Evolutionary conservation across 2,329 filamentous ascomycete genomes (phyloP).

Genomic region (Pyrenochaeta sp.): DNA sequence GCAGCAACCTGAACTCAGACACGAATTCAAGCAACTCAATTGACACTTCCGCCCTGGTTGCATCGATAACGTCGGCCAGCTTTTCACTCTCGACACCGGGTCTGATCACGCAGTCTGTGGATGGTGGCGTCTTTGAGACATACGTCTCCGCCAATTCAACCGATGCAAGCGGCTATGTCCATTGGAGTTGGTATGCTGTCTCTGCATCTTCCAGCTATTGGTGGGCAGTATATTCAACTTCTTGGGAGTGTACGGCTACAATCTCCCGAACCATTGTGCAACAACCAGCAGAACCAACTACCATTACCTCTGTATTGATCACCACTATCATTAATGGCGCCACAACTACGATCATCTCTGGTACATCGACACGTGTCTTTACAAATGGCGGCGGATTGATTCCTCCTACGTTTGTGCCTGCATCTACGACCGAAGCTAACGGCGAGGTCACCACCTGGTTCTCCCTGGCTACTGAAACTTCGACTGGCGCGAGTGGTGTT

Average conservation of each 20-base stretch:
- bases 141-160: slow-evolving; percentile 34
- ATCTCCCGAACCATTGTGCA: slow-evolving; percentile 33
- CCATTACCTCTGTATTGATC: slow-evolving; percentile 13
- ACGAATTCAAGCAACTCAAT: slow-evolving; percentile 12
- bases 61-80: slow-evolving; percentile 28
- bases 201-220: slow-evolving; percentile 40
- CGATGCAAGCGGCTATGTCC: slow-evolving; percentile 26
- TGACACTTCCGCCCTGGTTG: slow-evolving; percentile 31
- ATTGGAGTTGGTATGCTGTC: slow-evolving; percentile 33
- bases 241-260: slow-evolving; percentile 35
- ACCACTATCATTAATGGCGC: slow-evolving; percentile 37
- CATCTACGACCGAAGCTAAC: slow-evolving; percentile 32
- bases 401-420: slow-evolving; percentile 35
- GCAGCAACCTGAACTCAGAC: slow-evolving; percentile 16
- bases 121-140: slow-evolving; percentile 32
- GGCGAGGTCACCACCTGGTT: slow-evolving; percentile 31
- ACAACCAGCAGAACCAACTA: slow-evolving; percentile 18
- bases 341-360: slow-evolving; percentile 34
- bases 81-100: slow-evolving; percentile 35
- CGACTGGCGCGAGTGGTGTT: slow-evolving; percentile 23
- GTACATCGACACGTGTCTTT: slow-evolving; percentile 26
- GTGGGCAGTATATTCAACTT: slow-evolving; percentile 34
- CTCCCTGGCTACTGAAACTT: slow-evolving; percentile 27
- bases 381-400: slow-evolving; percentile 16
- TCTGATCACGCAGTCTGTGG: slow-evolving; percentile 23